Evolutionary conservation across 1,284 basidiomycete species (phyloP).

Genomic region (Pulveroboletus sp.): DNA sequence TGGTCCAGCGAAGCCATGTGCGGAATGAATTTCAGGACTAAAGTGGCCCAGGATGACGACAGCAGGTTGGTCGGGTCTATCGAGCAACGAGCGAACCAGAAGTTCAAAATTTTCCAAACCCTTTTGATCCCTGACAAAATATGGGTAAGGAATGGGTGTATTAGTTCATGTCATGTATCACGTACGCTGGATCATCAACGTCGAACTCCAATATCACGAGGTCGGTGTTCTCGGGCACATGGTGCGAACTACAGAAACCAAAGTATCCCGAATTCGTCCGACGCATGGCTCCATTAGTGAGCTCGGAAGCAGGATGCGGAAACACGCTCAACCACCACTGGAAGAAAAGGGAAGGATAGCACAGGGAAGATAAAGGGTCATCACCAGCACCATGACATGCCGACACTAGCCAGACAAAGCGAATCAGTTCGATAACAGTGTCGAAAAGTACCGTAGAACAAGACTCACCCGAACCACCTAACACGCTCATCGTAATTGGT

Average conservation of each 20-base stretch:
- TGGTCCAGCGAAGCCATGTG: constrained; percentile 82
- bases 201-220: constrained; percentile 93
- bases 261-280: constrained; percentile 90
- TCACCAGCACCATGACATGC: constrained; percentile 93
- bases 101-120: constrained; percentile 86
- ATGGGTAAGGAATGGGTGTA: constrained; percentile 1
- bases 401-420: constrained; percentile 56
- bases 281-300: constrained; percentile 93
- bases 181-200: constrained; percentile 82
- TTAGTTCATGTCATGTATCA: constrained; percentile 16
- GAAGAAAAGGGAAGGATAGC: constrained; percentile 91
- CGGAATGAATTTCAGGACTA: constrained; percentile 76
- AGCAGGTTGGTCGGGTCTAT: constrained; percentile 86
- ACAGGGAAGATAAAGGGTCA: constrained; percentile 81
- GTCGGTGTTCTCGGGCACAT: constrained; percentile 90
- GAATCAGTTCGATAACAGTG: background rate
- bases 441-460: background rate
- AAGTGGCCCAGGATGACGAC: constrained; percentile 92
- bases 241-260: constrained; percentile 87
- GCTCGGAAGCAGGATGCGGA: constrained; percentile 90
- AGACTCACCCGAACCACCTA: constrained; percentile 83
- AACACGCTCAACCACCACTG: constrained; percentile 95
- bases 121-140: constrained; percentile 57
- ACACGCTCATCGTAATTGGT: constrained; percentile 86
- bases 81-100: constrained; percentile 85